These are phyloP conservation scores for Phytophthora gonapodyides DNA, from an alignment of 352 stramenopile species.

Conservation along the genomic window DNA sequence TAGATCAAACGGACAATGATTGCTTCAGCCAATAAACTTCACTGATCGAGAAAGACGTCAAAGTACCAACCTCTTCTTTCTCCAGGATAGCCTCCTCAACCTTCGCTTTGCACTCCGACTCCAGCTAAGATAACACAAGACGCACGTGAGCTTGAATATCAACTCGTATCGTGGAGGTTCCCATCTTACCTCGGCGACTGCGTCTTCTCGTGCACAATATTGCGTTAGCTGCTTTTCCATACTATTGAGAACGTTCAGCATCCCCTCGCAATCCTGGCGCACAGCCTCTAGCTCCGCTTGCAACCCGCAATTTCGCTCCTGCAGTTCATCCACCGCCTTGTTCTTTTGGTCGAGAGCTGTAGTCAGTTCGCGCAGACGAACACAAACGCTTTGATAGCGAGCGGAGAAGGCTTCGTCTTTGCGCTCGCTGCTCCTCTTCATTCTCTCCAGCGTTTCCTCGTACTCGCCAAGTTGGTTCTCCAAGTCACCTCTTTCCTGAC, in stretches of 20 bases:
- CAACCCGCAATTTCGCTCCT: slow-evolving; percentile 44
- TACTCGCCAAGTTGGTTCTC: slow-evolving; percentile 68
- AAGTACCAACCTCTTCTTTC: slow-evolving; percentile 65
- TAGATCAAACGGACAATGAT: background rate
- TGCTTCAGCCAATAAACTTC: background rate
- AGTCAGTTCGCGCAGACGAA: slow-evolving; percentile 66
- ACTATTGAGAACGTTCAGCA: slow-evolving; percentile 78
- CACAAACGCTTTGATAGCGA: slow-evolving; percentile 77
- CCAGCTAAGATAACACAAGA: slow-evolving; percentile 43
- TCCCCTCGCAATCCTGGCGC: slow-evolving; percentile 79
- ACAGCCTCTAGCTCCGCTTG: slow-evolving; percentile 68
- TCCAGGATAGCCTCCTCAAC: slow-evolving; percentile 74
- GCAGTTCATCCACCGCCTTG: slow-evolving; percentile 52
- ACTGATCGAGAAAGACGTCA: background rate
- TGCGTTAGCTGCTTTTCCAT: slow-evolving; percentile 88
- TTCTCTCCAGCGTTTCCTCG: slow-evolving; percentile 56
- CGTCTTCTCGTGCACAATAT: slow-evolving; percentile 74
- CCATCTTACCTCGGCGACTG: slow-evolving; percentile 61
- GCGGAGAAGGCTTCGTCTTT: slow-evolving; percentile 66
- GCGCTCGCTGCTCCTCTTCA: slow-evolving; percentile 60
- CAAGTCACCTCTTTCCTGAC: slow-evolving; percentile 38
- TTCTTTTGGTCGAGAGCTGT: slow-evolving; percentile 59
- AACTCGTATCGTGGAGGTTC: background rate
- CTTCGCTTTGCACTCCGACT: slow-evolving; percentile 69
- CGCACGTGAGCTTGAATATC: background rate